Conservation (phyloP, 2,329 filamentous ascomycete species). For the Fusarium sulawesiense region DNA sequence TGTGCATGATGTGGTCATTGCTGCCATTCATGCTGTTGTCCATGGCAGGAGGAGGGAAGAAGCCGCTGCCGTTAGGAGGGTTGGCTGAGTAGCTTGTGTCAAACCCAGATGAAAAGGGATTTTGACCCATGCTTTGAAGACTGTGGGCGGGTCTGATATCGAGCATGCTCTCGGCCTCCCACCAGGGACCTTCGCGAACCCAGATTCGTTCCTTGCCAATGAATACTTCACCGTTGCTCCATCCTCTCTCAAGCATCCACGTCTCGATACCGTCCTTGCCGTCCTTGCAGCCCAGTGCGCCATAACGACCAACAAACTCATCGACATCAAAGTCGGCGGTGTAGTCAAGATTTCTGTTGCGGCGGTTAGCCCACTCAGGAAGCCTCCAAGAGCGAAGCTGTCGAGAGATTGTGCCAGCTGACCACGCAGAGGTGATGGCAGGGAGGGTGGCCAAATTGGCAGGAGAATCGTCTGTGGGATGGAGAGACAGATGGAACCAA, state of each 20-base stretch:
- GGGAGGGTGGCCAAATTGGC: slow-evolving; percentile 77
- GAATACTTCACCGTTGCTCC: slow-evolving; percentile 97
- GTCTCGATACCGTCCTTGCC: slow-evolving; percentile 93
- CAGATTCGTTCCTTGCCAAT: slow-evolving; percentile 92
- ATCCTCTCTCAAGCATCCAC: slow-evolving; percentile 93
- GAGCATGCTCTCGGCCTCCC: slow-evolving; percentile 96
- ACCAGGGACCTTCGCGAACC: slow-evolving; percentile 95
- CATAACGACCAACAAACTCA: slow-evolving; percentile 88
- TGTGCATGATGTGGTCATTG: slow-evolving; percentile 76
- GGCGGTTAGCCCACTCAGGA: slow-evolving; percentile 94
- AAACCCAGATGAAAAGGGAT: slow-evolving; percentile 60
- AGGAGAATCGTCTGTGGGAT: slow-evolving; percentile 89
- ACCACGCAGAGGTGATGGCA: slow-evolving; percentile 86
- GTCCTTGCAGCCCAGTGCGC: slow-evolving; percentile 84
- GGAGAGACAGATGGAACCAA: slow-evolving; percentile 93
- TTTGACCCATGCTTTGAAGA: slow-evolving; percentile 57
- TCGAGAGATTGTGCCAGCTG: slow-evolving; percentile 89
- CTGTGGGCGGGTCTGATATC: slow-evolving; percentile 79
- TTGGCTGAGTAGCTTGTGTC: slow-evolving; percentile 78
- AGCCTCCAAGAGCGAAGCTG: slow-evolving; percentile 94
- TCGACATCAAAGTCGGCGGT: slow-evolving; percentile 96
- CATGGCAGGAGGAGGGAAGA: slow-evolving; percentile 74
- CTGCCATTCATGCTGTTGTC: slow-evolving; percentile 73
- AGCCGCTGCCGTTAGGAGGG: slow-evolving; percentile 74
- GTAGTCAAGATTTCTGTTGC: slow-evolving; percentile 91